Conservation (phyloP, 2,329 filamentous ascomycete species). For the Aspergillus niger region DNA sequence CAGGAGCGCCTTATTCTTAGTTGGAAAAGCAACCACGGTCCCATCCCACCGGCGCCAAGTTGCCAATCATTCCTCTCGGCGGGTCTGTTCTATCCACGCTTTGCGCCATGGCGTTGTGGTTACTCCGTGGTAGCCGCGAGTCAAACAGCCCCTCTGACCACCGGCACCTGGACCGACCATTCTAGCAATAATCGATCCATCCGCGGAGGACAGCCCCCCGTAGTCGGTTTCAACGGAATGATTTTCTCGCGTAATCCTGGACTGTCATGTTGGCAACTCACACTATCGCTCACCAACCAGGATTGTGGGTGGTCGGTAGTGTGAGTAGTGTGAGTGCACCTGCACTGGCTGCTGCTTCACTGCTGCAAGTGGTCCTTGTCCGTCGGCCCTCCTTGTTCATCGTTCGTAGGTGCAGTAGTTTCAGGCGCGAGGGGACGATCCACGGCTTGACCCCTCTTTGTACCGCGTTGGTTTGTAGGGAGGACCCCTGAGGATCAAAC, state of each 20-base stretch:
- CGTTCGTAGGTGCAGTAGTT: neutral
- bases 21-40: conserved; percentile 1
- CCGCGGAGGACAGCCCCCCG: conserved; percentile 14
- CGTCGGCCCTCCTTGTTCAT: neutral
- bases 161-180: neutral
- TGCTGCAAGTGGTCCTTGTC: neutral
- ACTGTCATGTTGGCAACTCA: conserved; percentile 10
- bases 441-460: neutral
- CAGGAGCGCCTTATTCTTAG: neutral
- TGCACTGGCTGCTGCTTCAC: too few species aligned
- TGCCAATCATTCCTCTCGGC: conserved; percentile 1
- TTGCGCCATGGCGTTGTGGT: neutral
- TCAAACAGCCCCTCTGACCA: neutral
- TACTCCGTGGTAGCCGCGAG: neutral
- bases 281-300: conserved; percentile 1
- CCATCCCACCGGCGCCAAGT: neutral
- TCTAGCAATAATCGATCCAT: neutral
- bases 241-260: conserved; percentile 24
- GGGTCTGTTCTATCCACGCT: neutral
- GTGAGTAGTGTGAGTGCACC: neutral
- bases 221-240: conserved; percentile 14
- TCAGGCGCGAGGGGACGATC: neutral
- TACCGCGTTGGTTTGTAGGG: neutral
- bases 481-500: conserved; percentile 1
- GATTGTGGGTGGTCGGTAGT: neutral